Conservation (phyloP, 331 rosid species). For the Rhamnella rubrinervis region DNA sequence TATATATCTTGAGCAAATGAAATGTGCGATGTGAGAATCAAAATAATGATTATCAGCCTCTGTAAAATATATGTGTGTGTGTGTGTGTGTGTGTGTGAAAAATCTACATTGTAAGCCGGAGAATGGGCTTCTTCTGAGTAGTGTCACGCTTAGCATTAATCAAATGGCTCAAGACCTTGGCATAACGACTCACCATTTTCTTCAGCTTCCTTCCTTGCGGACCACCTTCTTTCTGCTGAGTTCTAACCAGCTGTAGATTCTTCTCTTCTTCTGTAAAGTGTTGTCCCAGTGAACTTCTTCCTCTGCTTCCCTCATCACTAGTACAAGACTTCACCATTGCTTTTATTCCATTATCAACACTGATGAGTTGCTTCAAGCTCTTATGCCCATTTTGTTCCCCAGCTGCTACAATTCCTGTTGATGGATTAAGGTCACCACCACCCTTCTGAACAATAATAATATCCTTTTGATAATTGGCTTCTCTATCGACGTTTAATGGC, state of each 20-base stretch:
- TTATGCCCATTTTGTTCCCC: slow-evolving; percentile 39
- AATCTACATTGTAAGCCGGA: slow-evolving; percentile 34
- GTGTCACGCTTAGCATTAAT: slow-evolving; percentile 55
- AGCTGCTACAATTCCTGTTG: neutral
- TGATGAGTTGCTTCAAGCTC: slow-evolving; percentile 76
- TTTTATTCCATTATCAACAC: slow-evolving; percentile 30
- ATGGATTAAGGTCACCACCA: neutral
- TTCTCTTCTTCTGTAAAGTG: slow-evolving; percentile 69
- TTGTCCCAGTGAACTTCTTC: slow-evolving; percentile 58
- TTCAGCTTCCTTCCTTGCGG: slow-evolving; percentile 61
- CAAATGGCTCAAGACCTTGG: slow-evolving; percentile 64
- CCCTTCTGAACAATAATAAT: neutral
- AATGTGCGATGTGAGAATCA: too few species aligned
- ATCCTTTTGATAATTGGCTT: slow-evolving; percentile 19
- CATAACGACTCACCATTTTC: slow-evolving; percentile 70
- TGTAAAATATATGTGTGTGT: neutral
- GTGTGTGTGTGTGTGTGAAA: neutral
- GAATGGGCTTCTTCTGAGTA: slow-evolving; percentile 38
- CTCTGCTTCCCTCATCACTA: slow-evolving; percentile 10
- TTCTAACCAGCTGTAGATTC: slow-evolving; percentile 56
- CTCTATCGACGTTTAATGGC: slow-evolving; percentile 11
- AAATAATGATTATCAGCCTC: neutral
- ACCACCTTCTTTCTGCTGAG: slow-evolving; percentile 47
- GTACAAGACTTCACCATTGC: neutral
- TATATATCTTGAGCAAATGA: too few species aligned